Evolutionary conservation across 202 grass and related monocot species (phyloP).

Genomic region (Elaeis oleifera): DNA sequence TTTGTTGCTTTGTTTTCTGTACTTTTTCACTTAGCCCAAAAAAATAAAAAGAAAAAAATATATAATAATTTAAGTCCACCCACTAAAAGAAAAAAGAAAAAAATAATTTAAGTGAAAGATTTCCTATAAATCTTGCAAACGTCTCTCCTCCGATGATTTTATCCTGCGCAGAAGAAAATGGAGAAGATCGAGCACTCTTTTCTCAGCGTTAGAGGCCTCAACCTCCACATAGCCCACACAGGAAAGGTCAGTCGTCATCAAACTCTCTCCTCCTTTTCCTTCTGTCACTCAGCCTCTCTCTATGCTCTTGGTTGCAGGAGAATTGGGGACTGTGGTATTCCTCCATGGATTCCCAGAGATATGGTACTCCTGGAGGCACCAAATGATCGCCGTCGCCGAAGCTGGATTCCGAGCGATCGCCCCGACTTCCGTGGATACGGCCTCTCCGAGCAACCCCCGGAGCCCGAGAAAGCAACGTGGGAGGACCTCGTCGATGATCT

Average conservation of each 20-base stretch:
- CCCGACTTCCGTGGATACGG: slow-evolving; percentile 54
- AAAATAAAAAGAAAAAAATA: too few species aligned
- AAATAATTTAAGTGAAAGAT: too few species aligned
- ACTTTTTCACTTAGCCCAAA: too few species aligned
- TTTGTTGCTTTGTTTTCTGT: too few species aligned
- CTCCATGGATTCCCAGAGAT: slow-evolving; percentile 75
- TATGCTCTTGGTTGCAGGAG: slow-evolving; percentile 21
- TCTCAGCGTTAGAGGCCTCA: slow-evolving; percentile 22
- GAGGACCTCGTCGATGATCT: slow-evolving; percentile 36
- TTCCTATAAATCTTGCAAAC: too few species aligned
- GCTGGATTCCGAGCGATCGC: slow-evolving; percentile 45
- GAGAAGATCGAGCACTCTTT: slow-evolving; percentile 26
- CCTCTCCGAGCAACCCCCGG: slow-evolving; percentile 27
- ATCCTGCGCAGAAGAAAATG: background rate
- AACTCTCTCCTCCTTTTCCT: background rate
- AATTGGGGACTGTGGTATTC: slow-evolving; percentile 42
- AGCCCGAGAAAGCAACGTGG: slow-evolving; percentile 28
- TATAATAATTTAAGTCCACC: too few species aligned
- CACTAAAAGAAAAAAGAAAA: too few species aligned
- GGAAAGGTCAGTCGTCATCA: slow-evolving; percentile 18
- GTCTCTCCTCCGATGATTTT: too few species aligned
- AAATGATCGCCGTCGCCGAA: slow-evolving; percentile 43
- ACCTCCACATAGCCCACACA: slow-evolving; percentile 31
- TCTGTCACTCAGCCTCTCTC: background rate
- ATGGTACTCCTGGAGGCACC: slow-evolving; percentile 61